phyloP scores from a whole-genome alignment of 129 eudicot species.

The Cynara cardunculus region DNA sequence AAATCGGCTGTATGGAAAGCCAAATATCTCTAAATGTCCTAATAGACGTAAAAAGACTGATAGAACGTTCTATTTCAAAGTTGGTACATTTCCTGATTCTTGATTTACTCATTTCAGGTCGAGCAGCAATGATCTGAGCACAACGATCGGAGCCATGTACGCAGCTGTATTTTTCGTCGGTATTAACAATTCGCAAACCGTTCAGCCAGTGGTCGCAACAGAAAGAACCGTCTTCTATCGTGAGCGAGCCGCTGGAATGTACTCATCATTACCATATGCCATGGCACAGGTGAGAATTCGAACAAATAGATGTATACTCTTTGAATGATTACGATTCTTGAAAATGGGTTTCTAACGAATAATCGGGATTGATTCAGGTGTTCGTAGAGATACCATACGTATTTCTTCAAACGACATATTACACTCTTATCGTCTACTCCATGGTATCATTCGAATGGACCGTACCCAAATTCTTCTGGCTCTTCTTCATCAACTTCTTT shows the following conservation, averaged over 20 bases:
- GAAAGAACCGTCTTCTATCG: conserved; percentile 64
- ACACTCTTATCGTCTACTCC: conserved; percentile 55
- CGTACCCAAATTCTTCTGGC: conserved; percentile 65
- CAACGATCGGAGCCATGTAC: conserved; percentile 57
- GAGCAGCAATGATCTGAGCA: conserved; percentile 38
- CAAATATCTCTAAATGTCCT: neutral
- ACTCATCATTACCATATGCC: conserved; percentile 62
- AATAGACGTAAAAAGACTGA: neutral
- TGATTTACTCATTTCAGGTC: conserved; percentile 28
- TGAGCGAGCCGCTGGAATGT: conserved; percentile 71
- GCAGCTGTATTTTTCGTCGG: conserved; percentile 58
- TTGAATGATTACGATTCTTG: neutral
- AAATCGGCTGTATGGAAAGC: neutral
- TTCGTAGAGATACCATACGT: conserved; percentile 77
- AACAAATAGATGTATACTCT: neutral
- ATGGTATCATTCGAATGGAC: conserved; percentile 83
- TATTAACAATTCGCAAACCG: conserved; percentile 48
- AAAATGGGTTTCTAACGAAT: neutral
- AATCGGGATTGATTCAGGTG: conserved; percentile 34
- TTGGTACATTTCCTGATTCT: conserved; percentile 2
- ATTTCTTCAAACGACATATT: conserved; percentile 48
- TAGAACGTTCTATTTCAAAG: neutral
- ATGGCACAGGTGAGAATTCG: conserved; percentile 42
- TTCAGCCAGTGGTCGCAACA: conserved; percentile 59
- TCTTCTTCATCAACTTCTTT: conserved; percentile 57